Evolutionary conservation across 306 rosid species (phyloP).

Genomic region (Herpetospermum pedunculosum): DNA sequence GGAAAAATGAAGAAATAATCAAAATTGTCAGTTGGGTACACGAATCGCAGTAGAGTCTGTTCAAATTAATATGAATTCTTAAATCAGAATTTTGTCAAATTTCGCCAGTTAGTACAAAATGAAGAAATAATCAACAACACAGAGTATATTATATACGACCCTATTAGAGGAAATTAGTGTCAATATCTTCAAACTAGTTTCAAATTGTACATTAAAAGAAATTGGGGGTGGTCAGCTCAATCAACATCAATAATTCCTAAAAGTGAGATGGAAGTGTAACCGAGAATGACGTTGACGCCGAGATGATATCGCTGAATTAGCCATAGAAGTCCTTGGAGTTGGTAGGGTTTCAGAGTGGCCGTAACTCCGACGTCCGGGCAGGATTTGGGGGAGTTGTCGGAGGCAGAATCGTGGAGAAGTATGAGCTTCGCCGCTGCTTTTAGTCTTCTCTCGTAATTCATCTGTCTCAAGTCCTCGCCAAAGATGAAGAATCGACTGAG

Average conservation of each 20-base stretch:
- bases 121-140: neutral
- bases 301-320: conserved; percentile 59
- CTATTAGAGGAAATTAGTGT: neutral
- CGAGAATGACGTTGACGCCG: conserved; percentile 88
- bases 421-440: conserved; percentile 42
- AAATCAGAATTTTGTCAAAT: neutral
- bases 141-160: neutral
- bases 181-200: neutral
- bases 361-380: conserved; percentile 41
- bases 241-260: neutral
- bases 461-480: conserved; percentile 12
- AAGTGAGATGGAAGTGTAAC: conserved; percentile 22
- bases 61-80: neutral
- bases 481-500: neutral
- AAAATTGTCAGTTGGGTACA: neutral
- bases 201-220: neutral
- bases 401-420: conserved; percentile 23
- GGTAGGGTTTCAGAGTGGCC: conserved; percentile 74
- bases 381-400: conserved; percentile 18
- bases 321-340: conserved; percentile 84
- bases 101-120: neutral
- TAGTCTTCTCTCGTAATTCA: conserved; percentile 53
- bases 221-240: neutral
- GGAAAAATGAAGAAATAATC: neutral
- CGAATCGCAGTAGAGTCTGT: neutral